Conservation (phyloP, 306 rosid genomes). For the Lupinus albus region DNA sequence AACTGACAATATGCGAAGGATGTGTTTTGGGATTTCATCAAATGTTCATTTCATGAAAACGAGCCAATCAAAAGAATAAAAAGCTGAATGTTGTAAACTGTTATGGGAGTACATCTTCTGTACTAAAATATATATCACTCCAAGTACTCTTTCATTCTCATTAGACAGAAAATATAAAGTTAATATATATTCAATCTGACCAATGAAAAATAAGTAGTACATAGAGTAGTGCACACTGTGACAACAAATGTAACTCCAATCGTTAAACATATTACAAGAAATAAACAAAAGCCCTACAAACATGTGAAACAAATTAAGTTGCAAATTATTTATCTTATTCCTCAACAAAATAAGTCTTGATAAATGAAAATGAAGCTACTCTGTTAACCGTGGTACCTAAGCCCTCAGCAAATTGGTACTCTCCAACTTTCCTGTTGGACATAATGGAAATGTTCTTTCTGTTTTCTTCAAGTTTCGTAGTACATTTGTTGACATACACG, state of each 20-base stretch:
- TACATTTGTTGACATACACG: slow-evolving; percentile 25
- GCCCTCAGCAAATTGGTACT: slow-evolving; percentile 39
- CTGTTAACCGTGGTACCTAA: slow-evolving; percentile 46
- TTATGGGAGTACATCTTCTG: too few relatives aligned
- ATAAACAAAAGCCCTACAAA: slow-evolving; percentile 6
- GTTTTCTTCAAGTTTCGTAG: slow-evolving; percentile 28
- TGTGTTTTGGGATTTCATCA: neutral
- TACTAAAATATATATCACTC: too few relatives aligned
- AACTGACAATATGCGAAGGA: too few relatives aligned
- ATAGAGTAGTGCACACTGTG: too few relatives aligned
- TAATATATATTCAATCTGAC: too few relatives aligned
- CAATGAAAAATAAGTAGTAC: too few relatives aligned
- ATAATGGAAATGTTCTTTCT: slow-evolving; percentile 15
- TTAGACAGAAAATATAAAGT: too few relatives aligned
- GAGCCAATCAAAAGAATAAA: slow-evolving; percentile 36
- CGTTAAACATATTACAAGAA: slow-evolving; percentile 19
- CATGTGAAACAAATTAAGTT: neutral
- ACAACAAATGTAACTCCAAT: too few relatives aligned
- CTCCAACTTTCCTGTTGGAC: slow-evolving; percentile 27
- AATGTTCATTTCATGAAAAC: slow-evolving; percentile 44
- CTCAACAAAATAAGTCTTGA: neutral
- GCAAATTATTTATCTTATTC: slow-evolving; percentile 11
- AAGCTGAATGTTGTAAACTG: slow-evolving; percentile 8
- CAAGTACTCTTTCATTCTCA: too few relatives aligned
- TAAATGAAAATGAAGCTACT: slow-evolving; percentile 26